These are phyloP conservation scores for Russula emetica DNA, from an alignment of 768 basidiomycete species.

Conservation along the genomic window DNA sequence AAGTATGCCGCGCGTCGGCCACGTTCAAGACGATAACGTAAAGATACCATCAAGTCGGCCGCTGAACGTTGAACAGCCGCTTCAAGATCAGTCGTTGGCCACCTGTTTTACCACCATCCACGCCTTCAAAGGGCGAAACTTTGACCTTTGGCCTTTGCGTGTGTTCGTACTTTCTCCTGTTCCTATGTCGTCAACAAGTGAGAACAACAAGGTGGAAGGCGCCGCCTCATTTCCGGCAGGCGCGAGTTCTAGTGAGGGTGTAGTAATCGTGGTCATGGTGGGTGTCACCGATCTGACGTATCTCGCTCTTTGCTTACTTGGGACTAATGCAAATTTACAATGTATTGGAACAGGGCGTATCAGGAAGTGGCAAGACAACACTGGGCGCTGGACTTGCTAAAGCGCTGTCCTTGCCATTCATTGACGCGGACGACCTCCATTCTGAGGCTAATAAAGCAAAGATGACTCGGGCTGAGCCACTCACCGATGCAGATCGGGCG, in stretches of 20 bases:
- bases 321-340: not conserved
- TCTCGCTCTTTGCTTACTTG: not conserved
- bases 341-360: constrained; percentile 54
- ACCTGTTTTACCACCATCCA: not conserved
- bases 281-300: not conserved
- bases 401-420: constrained; percentile 63
- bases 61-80: not conserved
- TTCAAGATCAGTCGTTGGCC: not conserved
- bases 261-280: constrained; percentile 17
- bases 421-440: constrained; percentile 89
- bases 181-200: not conserved
- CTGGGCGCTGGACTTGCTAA: constrained; percentile 60
- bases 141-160: not conserved
- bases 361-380: constrained; percentile 68
- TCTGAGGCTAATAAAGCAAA: constrained; percentile 78
- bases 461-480: constrained; percentile 72
- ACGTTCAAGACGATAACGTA: not conserved
- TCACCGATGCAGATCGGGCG: constrained; percentile 76
- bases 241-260: not conserved
- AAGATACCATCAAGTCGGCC: not conserved
- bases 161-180: not conserved
- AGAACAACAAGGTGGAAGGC: not conserved
- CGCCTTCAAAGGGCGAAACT: not conserved
- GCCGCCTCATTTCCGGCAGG: not conserved
- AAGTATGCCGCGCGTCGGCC: too few relatives aligned